Base-by-base conservation (phyloP, 495 filamentous ascomycete genomes). In the Lasiosphaeria hispida region DNA sequence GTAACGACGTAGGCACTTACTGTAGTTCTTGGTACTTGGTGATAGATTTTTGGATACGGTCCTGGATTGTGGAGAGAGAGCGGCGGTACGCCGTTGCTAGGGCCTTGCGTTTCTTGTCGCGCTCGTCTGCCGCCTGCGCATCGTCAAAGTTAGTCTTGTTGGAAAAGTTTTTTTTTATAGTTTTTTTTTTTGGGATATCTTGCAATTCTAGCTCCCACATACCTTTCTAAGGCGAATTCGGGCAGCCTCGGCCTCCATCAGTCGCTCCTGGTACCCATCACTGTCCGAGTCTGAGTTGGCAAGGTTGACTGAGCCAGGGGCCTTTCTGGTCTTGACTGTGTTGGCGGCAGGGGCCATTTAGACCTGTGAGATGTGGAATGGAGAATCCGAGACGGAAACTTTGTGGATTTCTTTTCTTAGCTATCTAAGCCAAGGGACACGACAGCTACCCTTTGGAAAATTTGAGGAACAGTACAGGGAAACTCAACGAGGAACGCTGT, bases 261-360 rank as follows among this genome's bases (percentile, higher is more conserved):
- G 58, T 4, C 55, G 61, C 10, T 37, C 42, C 2, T 59, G 39
- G 48, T 64, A 66, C 14, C 42, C 54, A 17, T 66, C 53, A 13
- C 41, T 58, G 36, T 66, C 63, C 7, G 41, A 38, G 23, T 66
- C 63, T 10, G 63, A 65, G 43, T 63, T 60, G 35, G 47, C 43
- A 10, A 52, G 48, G 9, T 36, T 33, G 8, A 7, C 43, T 7
- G 53, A 18, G 3, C 48, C 48, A 0, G 50, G 4, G 2, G 38
- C 17, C 14, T 30, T 34, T 34, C 62, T 23, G 39, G 42, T 19
- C 33, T 50, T 54, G 15, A 58, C 51, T 7, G 59, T 65, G 53
- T 62, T 67, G 15, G 62, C 62, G 52, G 53, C 14, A 30, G 62
- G 62, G 9, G 65, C 53, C 65, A 67, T 67, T 36, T 10, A 18